Percentiles rank a stretch among this genome's conserved stretches.
Conservation (phyloP, 2,329 filamentous ascomycete genomes). For the Penicillium expansum region DNA sequence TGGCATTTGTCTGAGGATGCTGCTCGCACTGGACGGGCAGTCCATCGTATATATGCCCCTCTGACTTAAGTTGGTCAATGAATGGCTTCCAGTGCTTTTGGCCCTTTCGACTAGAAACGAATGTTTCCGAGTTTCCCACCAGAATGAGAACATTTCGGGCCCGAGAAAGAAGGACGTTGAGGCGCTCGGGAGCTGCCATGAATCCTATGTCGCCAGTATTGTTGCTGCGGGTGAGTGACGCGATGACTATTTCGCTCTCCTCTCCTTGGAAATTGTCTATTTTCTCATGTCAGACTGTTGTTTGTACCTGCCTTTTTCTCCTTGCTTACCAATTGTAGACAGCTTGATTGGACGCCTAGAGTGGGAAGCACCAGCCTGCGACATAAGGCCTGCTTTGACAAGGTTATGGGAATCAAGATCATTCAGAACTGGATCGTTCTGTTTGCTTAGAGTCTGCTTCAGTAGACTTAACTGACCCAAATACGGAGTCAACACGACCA, state of each 20-base stretch:
- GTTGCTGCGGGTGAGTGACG: constrained; percentile 67
- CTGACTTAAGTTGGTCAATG: constrained; percentile 54
- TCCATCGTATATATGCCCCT: constrained; percentile 57
- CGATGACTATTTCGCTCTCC: constrained; percentile 70
- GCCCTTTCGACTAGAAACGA: constrained; percentile 59
- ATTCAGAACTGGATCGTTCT: constrained; percentile 65
- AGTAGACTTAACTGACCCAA: constrained; percentile 65
- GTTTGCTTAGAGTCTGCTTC: constrained; percentile 50
- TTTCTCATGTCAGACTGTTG: neutral
- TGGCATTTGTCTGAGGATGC: constrained; percentile 51
- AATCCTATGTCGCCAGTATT: constrained; percentile 65
- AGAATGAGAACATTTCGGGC: constrained; percentile 66
- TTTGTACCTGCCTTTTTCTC: neutral
- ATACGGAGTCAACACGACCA: constrained; percentile 71
- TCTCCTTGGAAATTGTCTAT: constrained; percentile 77
- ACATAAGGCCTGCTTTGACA: constrained; percentile 60
- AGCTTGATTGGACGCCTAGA: constrained; percentile 56
- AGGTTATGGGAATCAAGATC: constrained; percentile 67
- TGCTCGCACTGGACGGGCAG: constrained; percentile 60
- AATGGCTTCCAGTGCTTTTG: constrained; percentile 57
- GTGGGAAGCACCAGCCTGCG: constrained; percentile 51
- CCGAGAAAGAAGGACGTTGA: constrained; percentile 69
- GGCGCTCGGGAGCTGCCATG: constrained; percentile 61
- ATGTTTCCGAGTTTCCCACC: constrained; percentile 67
- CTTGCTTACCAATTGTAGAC: constrained; percentile 64